Conservation (phyloP, 805 yeast genomes). For the Saccharomyces eubayanus region DNA sequence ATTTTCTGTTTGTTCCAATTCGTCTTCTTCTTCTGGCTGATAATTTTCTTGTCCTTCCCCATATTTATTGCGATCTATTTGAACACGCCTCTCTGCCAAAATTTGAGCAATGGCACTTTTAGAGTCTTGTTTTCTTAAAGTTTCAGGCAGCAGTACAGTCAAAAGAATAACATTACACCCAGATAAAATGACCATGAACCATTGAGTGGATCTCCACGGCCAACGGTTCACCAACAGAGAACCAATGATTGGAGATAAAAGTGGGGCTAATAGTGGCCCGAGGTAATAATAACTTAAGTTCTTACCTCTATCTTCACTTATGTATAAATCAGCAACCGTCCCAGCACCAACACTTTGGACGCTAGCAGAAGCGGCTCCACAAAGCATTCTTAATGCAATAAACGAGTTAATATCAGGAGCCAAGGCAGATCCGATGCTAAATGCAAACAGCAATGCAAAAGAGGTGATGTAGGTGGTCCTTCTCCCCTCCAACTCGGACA, state of each 20-base stretch:
- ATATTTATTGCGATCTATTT: constrained; percentile 3
- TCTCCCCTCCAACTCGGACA: constrained; percentile 69
- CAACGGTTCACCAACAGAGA: constrained; percentile 62
- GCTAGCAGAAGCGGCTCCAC: constrained; percentile 77
- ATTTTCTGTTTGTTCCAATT: neutral
- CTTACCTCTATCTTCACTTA: constrained; percentile 59
- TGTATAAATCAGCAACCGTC: constrained; percentile 65
- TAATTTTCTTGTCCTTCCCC: neutral
- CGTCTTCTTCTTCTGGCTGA: constrained; percentile 3
- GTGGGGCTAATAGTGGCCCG: constrained; percentile 76
- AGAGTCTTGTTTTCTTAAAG: constrained; percentile 51
- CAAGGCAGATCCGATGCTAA: constrained; percentile 64
- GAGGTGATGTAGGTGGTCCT: constrained; percentile 65
- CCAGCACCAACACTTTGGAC: constrained; percentile 91
- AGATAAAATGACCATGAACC: constrained; percentile 67
- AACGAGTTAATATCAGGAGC: constrained; percentile 53
- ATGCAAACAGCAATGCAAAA: constrained; percentile 52
- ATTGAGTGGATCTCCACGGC: constrained; percentile 88
- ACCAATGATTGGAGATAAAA: constrained; percentile 71
- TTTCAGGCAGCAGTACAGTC: constrained; percentile 62
- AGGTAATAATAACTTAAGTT: constrained; percentile 76
- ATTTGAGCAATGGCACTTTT: constrained; percentile 42
- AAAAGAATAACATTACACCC: constrained; percentile 45
- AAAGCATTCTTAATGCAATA: constrained; percentile 58
- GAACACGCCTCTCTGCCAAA: constrained; percentile 33